Percentiles rank a stretch among this genome's conserved stretches.
phyloP scores from a whole-genome alignment of 2,329 filamentous ascomycete species.

The Thielaviopsis musarum region DNA sequence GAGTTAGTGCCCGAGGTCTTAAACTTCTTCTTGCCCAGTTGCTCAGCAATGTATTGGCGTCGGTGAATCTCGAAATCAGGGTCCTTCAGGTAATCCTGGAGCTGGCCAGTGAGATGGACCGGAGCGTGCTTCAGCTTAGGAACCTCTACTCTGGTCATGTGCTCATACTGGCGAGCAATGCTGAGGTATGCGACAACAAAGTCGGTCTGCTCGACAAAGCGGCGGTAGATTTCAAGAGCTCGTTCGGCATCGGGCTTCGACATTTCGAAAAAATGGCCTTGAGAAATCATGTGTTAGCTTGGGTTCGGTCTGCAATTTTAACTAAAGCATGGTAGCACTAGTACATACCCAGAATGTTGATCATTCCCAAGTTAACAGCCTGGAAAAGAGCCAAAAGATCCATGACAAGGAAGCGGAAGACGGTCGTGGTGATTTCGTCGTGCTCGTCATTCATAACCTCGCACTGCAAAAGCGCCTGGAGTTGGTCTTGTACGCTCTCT shows the following conservation, averaged over 20 bases:
- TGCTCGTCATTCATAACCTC: conserved; percentile 77
- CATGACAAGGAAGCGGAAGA: conserved; percentile 78
- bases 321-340: background rate
- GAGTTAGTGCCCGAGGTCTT: conserved; percentile 19
- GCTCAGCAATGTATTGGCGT: conserved; percentile 77
- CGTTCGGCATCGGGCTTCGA: conserved; percentile 85
- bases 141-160: conserved; percentile 82
- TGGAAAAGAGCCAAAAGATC: conserved; percentile 84
- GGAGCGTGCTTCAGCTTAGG: conserved; percentile 96
- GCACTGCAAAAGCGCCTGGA: conserved; percentile 71
- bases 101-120: conserved; percentile 70
- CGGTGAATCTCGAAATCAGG: conserved; percentile 89
- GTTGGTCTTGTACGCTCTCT: conserved; percentile 75
- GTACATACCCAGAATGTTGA: conserved; percentile 74
- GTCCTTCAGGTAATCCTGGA: conserved; percentile 90
- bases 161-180: conserved; percentile 76
- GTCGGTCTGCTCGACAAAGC: conserved; percentile 82
- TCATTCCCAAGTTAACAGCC: conserved; percentile 90
- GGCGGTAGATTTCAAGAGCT: conserved; percentile 81
- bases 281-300: conserved; percentile 6
- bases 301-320: no score
- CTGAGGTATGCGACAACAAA: conserved; percentile 80
- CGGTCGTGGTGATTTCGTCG: conserved; percentile 91
- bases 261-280: conserved; percentile 97
- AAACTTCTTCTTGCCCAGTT: conserved; percentile 49